These are phyloP conservation scores for Epithele typhae DNA, from an alignment of 768 basidiomycete genomes.

Conservation along the genomic window DNA sequence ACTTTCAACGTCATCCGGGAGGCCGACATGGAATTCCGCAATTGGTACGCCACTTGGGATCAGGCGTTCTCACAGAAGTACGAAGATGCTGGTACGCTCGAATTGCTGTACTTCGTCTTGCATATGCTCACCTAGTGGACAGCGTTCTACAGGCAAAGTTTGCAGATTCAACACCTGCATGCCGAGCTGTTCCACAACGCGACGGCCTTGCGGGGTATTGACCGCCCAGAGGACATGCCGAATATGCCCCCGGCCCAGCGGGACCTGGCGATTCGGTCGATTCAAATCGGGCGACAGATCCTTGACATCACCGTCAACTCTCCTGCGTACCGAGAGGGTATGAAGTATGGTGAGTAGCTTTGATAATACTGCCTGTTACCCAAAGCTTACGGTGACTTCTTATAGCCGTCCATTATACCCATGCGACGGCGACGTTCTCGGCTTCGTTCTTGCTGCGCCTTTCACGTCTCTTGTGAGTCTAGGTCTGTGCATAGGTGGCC, in stretches of 20 bases:
- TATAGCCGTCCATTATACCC: constrained; percentile 83
- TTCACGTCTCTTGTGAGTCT: constrained; percentile 77
- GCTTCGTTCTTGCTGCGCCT: constrained; percentile 87
- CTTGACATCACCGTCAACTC: constrained; percentile 84
- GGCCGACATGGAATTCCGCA: constrained; percentile 73
- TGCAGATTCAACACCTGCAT: constrained; percentile 83
- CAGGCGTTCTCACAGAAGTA: constrained; percentile 76
- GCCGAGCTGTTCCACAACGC: constrained; percentile 85
- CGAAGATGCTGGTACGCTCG: constrained; percentile 65
- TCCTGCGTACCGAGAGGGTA: constrained; percentile 81
- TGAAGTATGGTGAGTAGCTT: constrained; percentile 73
- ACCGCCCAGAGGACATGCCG: constrained; percentile 81
- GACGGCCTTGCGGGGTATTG: constrained; percentile 77
- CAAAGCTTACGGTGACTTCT: neutral
- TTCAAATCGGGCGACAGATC: constrained; percentile 74
- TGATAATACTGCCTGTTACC: neutral
- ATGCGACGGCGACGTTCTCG: constrained; percentile 91
- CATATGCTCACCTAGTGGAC: constrained; percentile 3
- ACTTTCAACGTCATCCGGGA: constrained; percentile 69
- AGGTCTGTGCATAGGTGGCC: neutral
- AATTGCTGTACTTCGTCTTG: constrained; percentile 1
- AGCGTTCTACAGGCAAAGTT: constrained; percentile 87
- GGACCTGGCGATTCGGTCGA: constrained; percentile 77
- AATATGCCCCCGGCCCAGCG: constrained; percentile 77
- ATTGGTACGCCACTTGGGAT: constrained; percentile 83